Percentiles rank a stretch among this genome's conserved stretches.
These are phyloP conservation scores for Metschnikowia matae DNA, from an alignment of 805 yeast species.

Conservation along the genomic window DNA sequence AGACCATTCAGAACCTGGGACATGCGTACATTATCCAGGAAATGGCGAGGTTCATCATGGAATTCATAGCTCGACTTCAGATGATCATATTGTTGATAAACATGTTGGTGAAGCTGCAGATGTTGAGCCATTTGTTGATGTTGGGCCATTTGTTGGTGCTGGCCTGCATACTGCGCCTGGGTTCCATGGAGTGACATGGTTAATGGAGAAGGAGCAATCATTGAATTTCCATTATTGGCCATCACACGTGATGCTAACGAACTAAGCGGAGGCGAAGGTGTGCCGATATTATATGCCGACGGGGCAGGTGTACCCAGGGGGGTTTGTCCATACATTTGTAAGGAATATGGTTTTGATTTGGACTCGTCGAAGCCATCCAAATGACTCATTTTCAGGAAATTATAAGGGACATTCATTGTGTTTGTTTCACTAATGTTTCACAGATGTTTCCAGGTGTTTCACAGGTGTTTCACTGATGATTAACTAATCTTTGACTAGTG, in stretches of 20 bases:
- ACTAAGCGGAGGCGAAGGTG: conserved; percentile 10
- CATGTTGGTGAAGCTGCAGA: neutral
- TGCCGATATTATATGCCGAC: conserved; percentile 6
- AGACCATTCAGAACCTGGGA: conserved; percentile 1
- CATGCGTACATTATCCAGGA: conserved; percentile 3
- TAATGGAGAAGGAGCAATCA: conserved; percentile 10
- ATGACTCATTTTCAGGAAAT: conserved; percentile 3
- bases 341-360: conserved; percentile 8
- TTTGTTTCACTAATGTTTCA: too few species aligned
- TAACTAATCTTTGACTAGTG: too few species aligned
- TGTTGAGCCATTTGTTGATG: conserved; percentile 6
- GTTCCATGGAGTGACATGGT: conserved; percentile 6
- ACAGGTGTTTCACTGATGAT: too few species aligned
- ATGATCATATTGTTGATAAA: conserved; percentile 1
- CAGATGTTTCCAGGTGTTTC: too few species aligned
- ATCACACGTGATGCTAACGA: conserved; percentile 10
- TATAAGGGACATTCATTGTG: conserved; percentile 8
- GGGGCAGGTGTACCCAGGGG: conserved; percentile 4
- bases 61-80: conserved; percentile 3
- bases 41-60: conserved; percentile 7
- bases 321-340: conserved; percentile 9
- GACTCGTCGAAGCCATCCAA: conserved; percentile 3
- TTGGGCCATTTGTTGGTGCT: conserved; percentile 7
- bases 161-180: conserved; percentile 4
- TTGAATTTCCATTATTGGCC: conserved; percentile 4